phyloP scores from a whole-genome alignment of 345 rosid genomes.

The Sapria himalayana region DNA sequence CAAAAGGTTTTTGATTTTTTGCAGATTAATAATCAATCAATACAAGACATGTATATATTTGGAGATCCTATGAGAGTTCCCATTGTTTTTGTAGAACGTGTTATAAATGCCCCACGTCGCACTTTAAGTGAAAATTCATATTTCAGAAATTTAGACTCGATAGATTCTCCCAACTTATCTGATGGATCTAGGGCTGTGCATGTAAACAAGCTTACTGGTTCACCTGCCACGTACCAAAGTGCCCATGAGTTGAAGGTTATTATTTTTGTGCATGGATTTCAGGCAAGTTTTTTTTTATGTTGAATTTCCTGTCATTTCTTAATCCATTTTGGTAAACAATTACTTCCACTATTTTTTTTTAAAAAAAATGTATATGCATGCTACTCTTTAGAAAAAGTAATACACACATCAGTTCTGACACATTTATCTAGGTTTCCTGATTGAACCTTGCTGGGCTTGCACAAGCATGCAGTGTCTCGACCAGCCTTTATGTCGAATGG shows the following conservation, averaged over 20 bases:
- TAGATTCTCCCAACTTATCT: constrained; percentile 16
- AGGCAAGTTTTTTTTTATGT: constrained; percentile 27
- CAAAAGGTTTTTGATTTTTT: constrained; percentile 10
- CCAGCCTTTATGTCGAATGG: too few relatives aligned
- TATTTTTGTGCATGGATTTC: constrained; percentile 90
- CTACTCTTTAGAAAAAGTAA: too few relatives aligned
- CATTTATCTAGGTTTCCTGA: too few relatives aligned
- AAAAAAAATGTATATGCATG: too few relatives aligned
- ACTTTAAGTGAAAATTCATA: constrained; percentile 59
- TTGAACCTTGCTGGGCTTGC: too few relatives aligned
- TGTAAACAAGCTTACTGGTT: constrained; percentile 14
- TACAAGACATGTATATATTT: constrained; percentile 85
- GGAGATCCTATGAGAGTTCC: constrained; percentile 73
- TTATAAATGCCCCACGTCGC: constrained; percentile 65
- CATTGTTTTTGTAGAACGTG: constrained; percentile 63
- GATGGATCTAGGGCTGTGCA: constrained; percentile 13
- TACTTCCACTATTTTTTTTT: neutral
- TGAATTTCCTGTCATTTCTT: neutral
- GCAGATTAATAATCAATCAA: constrained; percentile 70
- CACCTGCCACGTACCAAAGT: constrained; percentile 14
- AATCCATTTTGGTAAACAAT: neutral
- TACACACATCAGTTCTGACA: too few relatives aligned
- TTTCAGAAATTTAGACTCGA: constrained; percentile 38
- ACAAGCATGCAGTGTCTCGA: too few relatives aligned
- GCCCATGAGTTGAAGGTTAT: constrained; percentile 47